phyloP scores from a whole-genome alignment of 441 rosid genomes.

The Gossypium laxum region DNA sequence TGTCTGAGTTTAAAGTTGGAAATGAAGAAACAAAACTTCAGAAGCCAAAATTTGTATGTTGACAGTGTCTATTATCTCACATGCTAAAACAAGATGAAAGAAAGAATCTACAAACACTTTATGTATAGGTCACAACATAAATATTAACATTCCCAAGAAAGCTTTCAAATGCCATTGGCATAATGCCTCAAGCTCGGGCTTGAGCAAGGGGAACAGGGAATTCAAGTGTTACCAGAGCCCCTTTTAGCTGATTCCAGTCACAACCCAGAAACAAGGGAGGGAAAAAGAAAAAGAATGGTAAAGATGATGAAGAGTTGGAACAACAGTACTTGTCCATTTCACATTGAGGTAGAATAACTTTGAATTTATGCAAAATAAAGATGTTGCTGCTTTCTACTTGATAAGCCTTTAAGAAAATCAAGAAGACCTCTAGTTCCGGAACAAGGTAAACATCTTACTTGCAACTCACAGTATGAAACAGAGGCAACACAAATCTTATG shows the following conservation, averaged over 20 bases:
- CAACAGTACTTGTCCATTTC: background rate
- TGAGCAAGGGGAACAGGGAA: background rate
- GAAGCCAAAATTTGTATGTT: background rate
- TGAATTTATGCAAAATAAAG: background rate
- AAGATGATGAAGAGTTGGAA: background rate
- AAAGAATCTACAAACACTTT: background rate
- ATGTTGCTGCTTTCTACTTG: background rate
- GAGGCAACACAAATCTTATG: background rate
- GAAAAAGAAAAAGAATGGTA: background rate
- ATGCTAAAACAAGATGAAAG: background rate
- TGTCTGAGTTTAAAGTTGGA: background rate
- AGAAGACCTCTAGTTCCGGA: background rate
- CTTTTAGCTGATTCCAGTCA: background rate
- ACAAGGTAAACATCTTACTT: background rate
- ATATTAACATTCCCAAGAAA: background rate
- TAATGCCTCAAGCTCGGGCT: background rate
- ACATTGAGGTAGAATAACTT: background rate
- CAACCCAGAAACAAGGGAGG: background rate
- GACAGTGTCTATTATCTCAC: background rate
- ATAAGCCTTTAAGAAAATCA: background rate
- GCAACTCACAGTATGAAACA: background rate
- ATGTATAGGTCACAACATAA: background rate
- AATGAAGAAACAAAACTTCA: constrained; percentile 3
- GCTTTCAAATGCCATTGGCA: background rate
- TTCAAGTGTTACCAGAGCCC: background rate